phyloP scores from a whole-genome alignment of 345 rosid genomes.

The Corchorus capsularis region DNA sequence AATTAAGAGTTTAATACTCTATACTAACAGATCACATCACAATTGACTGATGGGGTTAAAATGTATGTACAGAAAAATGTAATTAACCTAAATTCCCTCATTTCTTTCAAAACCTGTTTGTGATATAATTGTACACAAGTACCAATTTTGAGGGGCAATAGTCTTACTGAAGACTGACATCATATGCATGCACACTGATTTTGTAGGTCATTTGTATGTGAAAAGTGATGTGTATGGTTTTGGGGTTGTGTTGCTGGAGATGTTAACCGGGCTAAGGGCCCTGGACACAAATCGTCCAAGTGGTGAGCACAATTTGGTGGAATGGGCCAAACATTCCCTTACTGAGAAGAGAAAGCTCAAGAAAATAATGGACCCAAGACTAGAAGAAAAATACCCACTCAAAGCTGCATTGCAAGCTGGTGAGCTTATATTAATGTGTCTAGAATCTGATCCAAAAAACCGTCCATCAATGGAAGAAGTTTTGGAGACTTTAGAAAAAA shows the following conservation, averaged over 20 bases:
- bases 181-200: not conserved
- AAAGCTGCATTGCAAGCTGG: slow-evolving; percentile 51
- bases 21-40: too few species aligned
- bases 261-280: slow-evolving; percentile 68
- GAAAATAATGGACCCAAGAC: slow-evolving; percentile 72
- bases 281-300: slow-evolving; percentile 59
- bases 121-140: not conserved
- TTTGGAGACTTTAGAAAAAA: slow-evolving; percentile 35
- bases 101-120: not conserved
- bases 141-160: not conserved
- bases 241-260: slow-evolving; percentile 76
- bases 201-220: slow-evolving; percentile 75
- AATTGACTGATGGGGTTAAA: too few species aligned
- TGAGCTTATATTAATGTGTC: slow-evolving; percentile 48
- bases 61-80: too few species aligned
- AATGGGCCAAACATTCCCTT: slow-evolving; percentile 60
- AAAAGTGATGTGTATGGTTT: slow-evolving; percentile 88
- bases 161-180: not conserved
- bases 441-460: slow-evolving; percentile 60
- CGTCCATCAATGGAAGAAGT: slow-evolving; percentile 81
- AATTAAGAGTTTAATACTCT: too few species aligned
- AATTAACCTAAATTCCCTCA: not conserved
- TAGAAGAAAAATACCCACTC: slow-evolving; percentile 53
- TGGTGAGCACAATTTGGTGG: slow-evolving; percentile 48
- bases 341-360: slow-evolving; percentile 48